These are phyloP conservation scores for Periconia sp. DNA, from an alignment of 2,329 filamentous ascomycete genomes.

Conservation along the genomic window DNA sequence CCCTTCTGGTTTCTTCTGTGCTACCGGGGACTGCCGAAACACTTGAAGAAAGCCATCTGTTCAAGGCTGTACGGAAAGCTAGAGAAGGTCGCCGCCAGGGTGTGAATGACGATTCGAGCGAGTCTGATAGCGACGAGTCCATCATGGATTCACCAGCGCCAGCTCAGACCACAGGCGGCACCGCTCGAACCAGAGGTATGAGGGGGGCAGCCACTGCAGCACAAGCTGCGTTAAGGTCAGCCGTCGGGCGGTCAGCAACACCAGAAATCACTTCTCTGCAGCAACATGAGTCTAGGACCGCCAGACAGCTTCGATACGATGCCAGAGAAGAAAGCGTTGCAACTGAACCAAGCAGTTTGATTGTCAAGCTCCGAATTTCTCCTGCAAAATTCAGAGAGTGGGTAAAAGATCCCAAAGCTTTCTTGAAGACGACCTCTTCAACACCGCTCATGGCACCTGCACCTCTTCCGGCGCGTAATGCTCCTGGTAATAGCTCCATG, in stretches of 20 bases:
- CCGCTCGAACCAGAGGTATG: slow-evolving; percentile 83
- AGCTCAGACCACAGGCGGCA: slow-evolving; percentile 70
- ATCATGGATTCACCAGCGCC: slow-evolving; percentile 79
- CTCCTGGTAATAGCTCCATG: slow-evolving; percentile 58
- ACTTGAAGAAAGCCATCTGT: slow-evolving; percentile 83
- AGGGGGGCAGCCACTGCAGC: slow-evolving; percentile 85
- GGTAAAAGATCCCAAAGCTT: slow-evolving; percentile 57
- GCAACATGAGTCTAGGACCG: slow-evolving; percentile 71
- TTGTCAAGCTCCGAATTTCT: slow-evolving; percentile 75
- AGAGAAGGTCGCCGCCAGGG: slow-evolving; percentile 57
- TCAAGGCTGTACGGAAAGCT: slow-evolving; percentile 61
- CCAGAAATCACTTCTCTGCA: slow-evolving; percentile 72
- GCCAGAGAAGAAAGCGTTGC: slow-evolving; percentile 73
- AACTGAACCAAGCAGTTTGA: slow-evolving; percentile 64
- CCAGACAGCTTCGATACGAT: slow-evolving; percentile 61
- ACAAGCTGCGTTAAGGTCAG: slow-evolving; percentile 79
- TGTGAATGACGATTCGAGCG: slow-evolving; percentile 78
- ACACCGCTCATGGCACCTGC: slow-evolving; percentile 50
- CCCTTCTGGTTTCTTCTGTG: slow-evolving; percentile 87
- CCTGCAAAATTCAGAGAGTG: slow-evolving; percentile 71
- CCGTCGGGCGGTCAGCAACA: slow-evolving; percentile 79
- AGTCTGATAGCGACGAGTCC: slow-evolving; percentile 89
- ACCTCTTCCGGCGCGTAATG: slow-evolving; percentile 51
- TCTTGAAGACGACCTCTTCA: slow-evolving; percentile 41
- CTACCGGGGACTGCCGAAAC: slow-evolving; percentile 81